phyloP scores from a whole-genome alignment of 371 early-diverging fungal genomes.

The Mucor circinelloides region DNA sequence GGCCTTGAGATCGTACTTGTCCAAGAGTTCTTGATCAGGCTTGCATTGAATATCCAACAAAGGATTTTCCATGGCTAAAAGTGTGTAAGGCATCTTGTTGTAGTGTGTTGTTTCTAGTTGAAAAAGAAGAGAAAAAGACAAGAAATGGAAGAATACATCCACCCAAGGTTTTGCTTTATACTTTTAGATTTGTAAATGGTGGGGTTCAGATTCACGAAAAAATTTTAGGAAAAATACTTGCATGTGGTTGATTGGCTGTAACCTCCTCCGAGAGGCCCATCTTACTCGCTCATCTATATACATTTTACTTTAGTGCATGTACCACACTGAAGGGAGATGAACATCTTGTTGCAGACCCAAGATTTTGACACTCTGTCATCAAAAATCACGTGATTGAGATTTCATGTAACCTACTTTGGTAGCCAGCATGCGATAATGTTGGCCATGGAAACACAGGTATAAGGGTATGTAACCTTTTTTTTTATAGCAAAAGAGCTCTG shows the following conservation, averaged over 20 bases:
- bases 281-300: not conserved
- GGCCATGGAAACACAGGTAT: too few species aligned
- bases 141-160: not conserved
- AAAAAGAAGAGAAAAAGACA: not conserved
- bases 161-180: not conserved
- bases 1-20: conserved; percentile 85
- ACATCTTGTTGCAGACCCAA: not conserved
- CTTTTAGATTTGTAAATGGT: not conserved
- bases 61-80: conserved; percentile 88
- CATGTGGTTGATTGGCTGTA: conserved; percentile 9
- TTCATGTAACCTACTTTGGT: too few species aligned
- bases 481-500: too few species aligned
- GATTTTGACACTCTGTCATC: not conserved
- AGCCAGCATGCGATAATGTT: too few species aligned
- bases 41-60: conserved; percentile 93
- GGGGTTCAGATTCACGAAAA: not conserved
- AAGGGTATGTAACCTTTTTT: too few species aligned
- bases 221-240: conserved; percentile 7
- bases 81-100: conserved; percentile 36
- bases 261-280: not conserved
- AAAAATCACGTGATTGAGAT: not conserved
- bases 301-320: not conserved
- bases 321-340: not conserved
- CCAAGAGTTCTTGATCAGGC: conserved; percentile 72
- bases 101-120: not conserved